phyloP scores from a whole-genome alignment of 1,284 basidiomycete genomes.

The Naganishia sp. region DNA sequence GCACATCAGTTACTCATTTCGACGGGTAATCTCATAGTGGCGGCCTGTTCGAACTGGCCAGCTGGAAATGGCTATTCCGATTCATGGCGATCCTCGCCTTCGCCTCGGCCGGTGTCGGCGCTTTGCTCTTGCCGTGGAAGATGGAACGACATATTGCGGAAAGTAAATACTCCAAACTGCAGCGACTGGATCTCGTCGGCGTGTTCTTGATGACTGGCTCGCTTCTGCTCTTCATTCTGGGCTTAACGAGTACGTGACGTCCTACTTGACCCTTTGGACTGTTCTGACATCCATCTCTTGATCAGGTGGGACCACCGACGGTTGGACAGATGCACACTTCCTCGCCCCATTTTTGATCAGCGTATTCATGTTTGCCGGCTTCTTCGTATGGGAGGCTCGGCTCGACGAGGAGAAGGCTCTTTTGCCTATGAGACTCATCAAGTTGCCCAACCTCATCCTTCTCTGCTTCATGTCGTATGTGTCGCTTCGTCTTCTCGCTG shows the following conservation, averaged over 20 bases:
- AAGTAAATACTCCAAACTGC: slow-evolving; percentile 24
- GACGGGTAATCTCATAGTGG: slow-evolving; percentile 3
- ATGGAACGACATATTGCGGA: slow-evolving; percentile 11
- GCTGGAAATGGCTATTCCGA: slow-evolving; percentile 48
- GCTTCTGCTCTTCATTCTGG: slow-evolving; percentile 37
- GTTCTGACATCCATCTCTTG: neutral
- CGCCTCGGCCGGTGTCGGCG: slow-evolving; percentile 22
- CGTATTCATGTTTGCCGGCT: slow-evolving; percentile 40
- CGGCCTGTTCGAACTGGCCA: slow-evolving; percentile 29
- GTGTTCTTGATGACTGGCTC: slow-evolving; percentile 34
- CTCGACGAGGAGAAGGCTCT: slow-evolving; percentile 31
- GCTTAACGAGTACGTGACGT: slow-evolving; percentile 34
- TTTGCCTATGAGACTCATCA: slow-evolving; percentile 28
- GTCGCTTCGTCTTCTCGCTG: neutral
- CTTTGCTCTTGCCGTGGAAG: slow-evolving; percentile 25
- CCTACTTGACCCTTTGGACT: neutral
- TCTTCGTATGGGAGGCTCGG: slow-evolving; percentile 46
- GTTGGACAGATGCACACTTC: slow-evolving; percentile 38
- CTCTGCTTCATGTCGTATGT: slow-evolving; percentile 31
- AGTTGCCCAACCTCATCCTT: slow-evolving; percentile 30
- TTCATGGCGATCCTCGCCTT: slow-evolving; percentile 44
- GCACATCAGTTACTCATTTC: no score
- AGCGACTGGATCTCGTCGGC: slow-evolving; percentile 38
- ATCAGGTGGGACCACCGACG: slow-evolving; percentile 36
- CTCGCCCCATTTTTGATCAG: slow-evolving; percentile 46